A percentile compares a stretch with the other conserved stretches of the same genome.
Conservation (phyloP, 2,329 filamentous ascomycete genomes). For the Aspergillus intermedius region DNA sequence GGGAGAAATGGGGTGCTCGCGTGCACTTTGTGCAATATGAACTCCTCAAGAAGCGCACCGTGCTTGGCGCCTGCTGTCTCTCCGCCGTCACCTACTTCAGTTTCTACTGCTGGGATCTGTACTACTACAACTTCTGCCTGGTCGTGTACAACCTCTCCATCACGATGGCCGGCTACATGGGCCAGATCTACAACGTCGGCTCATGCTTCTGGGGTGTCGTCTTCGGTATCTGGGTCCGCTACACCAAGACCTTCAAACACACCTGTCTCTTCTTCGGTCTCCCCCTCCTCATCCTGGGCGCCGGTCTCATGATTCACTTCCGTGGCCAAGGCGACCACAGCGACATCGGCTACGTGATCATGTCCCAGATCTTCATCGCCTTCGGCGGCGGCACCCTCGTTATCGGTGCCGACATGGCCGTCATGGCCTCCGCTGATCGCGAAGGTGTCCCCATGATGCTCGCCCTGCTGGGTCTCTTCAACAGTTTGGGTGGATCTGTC, state of each 20-base stretch:
- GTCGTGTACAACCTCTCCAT: slow-evolving; percentile 45
- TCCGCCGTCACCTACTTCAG: slow-evolving; percentile 43
- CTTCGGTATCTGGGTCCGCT: slow-evolving; percentile 45
- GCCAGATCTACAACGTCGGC: slow-evolving; percentile 49
- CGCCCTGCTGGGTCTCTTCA: slow-evolving; percentile 29
- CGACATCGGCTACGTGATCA: slow-evolving; percentile 46
- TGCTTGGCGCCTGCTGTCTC: slow-evolving; percentile 47
- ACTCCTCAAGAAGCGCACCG: slow-evolving; percentile 45
- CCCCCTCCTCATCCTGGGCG: slow-evolving; percentile 47
- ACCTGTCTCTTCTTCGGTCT: slow-evolving; percentile 46
- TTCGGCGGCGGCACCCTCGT: slow-evolving; percentile 49
- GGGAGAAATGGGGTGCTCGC: slow-evolving; percentile 49
- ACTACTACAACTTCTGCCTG: slow-evolving; percentile 50
- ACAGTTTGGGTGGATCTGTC: slow-evolving; percentile 30
- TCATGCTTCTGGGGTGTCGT: slow-evolving; percentile 47
- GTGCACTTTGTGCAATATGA: slow-evolving; percentile 51
- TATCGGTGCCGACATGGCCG: slow-evolving; percentile 52
- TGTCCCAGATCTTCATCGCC: slow-evolving; percentile 53
- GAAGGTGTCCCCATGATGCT: slow-evolving; percentile 47
- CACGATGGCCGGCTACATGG: slow-evolving; percentile 41
- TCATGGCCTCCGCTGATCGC: slow-evolving; percentile 51
- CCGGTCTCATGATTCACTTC: slow-evolving; percentile 53
- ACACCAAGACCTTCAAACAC: slow-evolving; percentile 48
- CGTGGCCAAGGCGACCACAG: slow-evolving; percentile 38
- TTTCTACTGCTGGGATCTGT: slow-evolving; percentile 50